A percentile compares a stretch with the other conserved stretches of the same genome.
Evolutionary conservation across 345 rosid genomes (phyloP).

Genomic region (Ceriops decandra): DNA sequence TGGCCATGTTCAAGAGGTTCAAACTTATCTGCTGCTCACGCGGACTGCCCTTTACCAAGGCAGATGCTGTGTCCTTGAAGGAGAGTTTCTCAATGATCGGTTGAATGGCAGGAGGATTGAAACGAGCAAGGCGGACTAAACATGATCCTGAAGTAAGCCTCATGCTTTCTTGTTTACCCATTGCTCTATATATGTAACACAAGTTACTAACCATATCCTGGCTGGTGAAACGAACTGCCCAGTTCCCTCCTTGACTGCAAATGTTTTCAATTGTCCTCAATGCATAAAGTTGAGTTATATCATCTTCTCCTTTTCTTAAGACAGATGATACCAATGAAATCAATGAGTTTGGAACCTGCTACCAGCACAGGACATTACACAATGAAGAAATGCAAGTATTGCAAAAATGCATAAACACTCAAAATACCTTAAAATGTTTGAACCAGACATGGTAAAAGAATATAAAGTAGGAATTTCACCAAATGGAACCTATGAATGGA

Average conservation of each 20-base stretch:
- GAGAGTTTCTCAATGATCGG: slow-evolving; percentile 70
- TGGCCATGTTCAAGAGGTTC: slow-evolving; percentile 79
- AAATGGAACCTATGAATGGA: no score
- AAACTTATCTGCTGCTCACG: slow-evolving; percentile 94
- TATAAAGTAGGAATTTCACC: not conserved
- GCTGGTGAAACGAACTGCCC: slow-evolving; percentile 88
- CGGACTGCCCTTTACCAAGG: slow-evolving; percentile 71
- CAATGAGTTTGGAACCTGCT: slow-evolving; percentile 90
- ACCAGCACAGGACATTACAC: slow-evolving; percentile 15
- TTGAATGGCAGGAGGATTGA: slow-evolving; percentile 75
- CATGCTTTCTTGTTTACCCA: slow-evolving; percentile 93
- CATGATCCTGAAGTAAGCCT: slow-evolving; percentile 97
- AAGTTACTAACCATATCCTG: slow-evolving; percentile 82
- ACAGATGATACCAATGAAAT: slow-evolving; percentile 85
- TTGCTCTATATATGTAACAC: slow-evolving; percentile 79
- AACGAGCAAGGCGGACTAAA: slow-evolving; percentile 88
- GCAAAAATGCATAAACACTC: slow-evolving; percentile 6
- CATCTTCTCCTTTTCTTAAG: slow-evolving; percentile 95
- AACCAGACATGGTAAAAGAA: no score
- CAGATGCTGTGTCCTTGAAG: slow-evolving; percentile 69
- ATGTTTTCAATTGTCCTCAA: slow-evolving; percentile 91
- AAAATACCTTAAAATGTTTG: not conserved
- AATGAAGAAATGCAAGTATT: not conserved
- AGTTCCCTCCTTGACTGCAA: slow-evolving; percentile 86
- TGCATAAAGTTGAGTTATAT: slow-evolving; percentile 90